phyloP scores from a whole-genome alignment of 2,329 filamentous ascomycete species.

The Epichloe coenophiala region DNA sequence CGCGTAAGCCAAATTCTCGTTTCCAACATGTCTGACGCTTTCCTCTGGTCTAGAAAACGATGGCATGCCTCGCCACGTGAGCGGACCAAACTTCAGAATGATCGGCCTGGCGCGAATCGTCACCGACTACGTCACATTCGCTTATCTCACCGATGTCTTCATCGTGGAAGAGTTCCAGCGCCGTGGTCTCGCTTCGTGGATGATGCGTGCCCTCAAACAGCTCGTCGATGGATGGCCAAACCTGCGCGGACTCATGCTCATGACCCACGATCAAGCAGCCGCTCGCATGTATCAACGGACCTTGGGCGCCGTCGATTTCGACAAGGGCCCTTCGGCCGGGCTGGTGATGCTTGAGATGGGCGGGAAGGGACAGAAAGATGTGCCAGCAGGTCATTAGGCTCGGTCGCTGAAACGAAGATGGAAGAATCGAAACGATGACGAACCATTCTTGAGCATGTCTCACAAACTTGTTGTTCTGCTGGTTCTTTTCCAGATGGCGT shows the following conservation, averaged over 20 bases:
- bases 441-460: not conserved
- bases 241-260: slow-evolving; percentile 44
- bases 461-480: not conserved
- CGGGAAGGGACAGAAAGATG: slow-evolving; percentile 21
- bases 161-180: slow-evolving; percentile 45
- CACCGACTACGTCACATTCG: slow-evolving; percentile 56
- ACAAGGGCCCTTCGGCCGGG: slow-evolving; percentile 26
- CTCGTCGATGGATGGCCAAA: slow-evolving; percentile 40
- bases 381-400: slow-evolving; percentile 18
- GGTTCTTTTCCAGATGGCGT: not conserved
- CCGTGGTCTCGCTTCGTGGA: slow-evolving; percentile 49
- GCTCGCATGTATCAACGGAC: slow-evolving; percentile 33
- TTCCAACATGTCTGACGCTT: not conserved
- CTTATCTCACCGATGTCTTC: slow-evolving; percentile 56
- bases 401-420: not conserved
- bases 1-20: not conserved
- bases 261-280: slow-evolving; percentile 29
- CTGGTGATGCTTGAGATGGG: slow-evolving; percentile 29
- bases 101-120: slow-evolving; percentile 40
- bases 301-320: slow-evolving; percentile 31
- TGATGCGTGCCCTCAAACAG: slow-evolving; percentile 48
- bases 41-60: slow-evolving; percentile 15
- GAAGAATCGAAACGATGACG: not conserved
- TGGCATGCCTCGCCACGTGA: slow-evolving; percentile 15
- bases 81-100: slow-evolving; percentile 20